Evolutionary conservation across 768 basidiomycete species (phyloP), one percentile per base, ranked within the genome.

Genomic region (Suillus plorans): DNA sequence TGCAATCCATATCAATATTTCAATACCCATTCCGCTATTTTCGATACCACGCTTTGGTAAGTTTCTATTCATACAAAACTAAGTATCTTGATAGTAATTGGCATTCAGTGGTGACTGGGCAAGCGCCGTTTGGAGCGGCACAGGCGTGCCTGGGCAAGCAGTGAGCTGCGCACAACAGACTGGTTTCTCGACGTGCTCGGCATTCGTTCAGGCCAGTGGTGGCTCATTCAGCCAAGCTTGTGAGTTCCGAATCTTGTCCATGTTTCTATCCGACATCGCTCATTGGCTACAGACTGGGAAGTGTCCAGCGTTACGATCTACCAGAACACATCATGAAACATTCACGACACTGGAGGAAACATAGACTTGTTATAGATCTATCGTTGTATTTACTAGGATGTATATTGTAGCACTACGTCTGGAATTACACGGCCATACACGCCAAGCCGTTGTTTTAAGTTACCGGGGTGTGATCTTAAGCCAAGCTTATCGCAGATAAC

Each of bases 1-100:
- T 97, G 95, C 75, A 80, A 89, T 72, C 91, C 94, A 22, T 89
- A 85, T 80, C 75, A 85, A 69, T 95, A 85, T 82, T 97, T 97
- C 80, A 82, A 83, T 66, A 79, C 88, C 63, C 91, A 97, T 73
- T 84, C 83, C 50, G 86, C 82, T 42, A 92, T 95, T 71, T 92
- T 96, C 69, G 90, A 95, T 73, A 95, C 91, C 42, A 94, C 94
- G 22, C 80, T 95, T 60, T 94, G 93, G 88, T 90, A 72, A 61
- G 69, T 68, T 63, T 58, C 67, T 68, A 50, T 64, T 66, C 59
- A 57, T 36, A 16, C 63, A 41, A 20, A 44, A n/a, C 5, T 14
- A 44, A 37, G 18, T n/a, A 22, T 22, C 41, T 42, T 59, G 25
- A 34, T 41, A 31, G 70, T 60, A 70, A 63, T 62, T 28, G 14